Percentiles rank a stretch among this genome's conserved stretches.
Evolutionary conservation across 495 filamentous ascomycete genomes (phyloP).

Genomic region (Tuber melanosporum): DNA sequence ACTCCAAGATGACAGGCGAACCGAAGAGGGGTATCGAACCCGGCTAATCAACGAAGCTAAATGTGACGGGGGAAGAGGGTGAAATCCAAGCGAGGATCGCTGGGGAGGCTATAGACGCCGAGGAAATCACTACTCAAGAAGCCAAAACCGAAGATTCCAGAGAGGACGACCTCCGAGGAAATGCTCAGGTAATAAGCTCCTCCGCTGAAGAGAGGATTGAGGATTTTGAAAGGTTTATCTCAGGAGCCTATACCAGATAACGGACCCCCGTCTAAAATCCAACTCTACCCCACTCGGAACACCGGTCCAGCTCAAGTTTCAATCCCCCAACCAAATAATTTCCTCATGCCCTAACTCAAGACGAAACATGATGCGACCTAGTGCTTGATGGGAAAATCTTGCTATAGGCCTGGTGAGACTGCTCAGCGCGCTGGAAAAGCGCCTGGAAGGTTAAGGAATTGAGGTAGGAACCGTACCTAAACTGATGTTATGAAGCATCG

Average conservation of each 20-base stretch:
- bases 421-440: constrained; percentile 31
- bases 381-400: neutral
- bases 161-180: neutral
- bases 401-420: constrained; percentile 4
- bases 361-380: neutral
- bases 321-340: constrained; percentile 9
- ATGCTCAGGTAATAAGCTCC: neutral
- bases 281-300: constrained; percentile 20
- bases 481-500: constrained; percentile 35
- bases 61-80: constrained; percentile 4
- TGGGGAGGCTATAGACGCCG: constrained; percentile 17
- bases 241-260: constrained; percentile 16
- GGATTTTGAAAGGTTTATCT: constrained; percentile 14
- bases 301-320: constrained; percentile 10
- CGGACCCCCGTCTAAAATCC: constrained; percentile 22
- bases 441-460: constrained; percentile 33
- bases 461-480: constrained; percentile 27
- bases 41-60: constrained; percentile 12
- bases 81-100: constrained; percentile 8
- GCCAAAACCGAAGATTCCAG: constrained; percentile 17
- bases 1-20: constrained; percentile 21
- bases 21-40: neutral
- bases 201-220: constrained; percentile 4
- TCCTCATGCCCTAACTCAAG: neutral
- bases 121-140: neutral